Evolutionary conservation across 306 rosid species (phyloP), one percentile per base, ranked within the genome.

Genomic region (Quercus variabilis): DNA sequence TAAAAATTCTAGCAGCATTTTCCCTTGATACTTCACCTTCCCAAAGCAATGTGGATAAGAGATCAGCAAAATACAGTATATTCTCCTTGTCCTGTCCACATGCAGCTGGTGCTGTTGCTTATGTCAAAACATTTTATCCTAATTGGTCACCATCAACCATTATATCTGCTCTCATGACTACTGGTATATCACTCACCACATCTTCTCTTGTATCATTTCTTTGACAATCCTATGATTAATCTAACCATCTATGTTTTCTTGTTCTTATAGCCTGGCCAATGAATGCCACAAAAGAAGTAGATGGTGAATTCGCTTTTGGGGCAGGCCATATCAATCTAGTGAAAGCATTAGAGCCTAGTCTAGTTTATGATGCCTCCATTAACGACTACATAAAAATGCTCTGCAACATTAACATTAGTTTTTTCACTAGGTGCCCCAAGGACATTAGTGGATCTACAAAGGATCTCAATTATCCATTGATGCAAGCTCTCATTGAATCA

Each of bases 391-490:
- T 86, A 28, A 67, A 80, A 12, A 72, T 85, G 59, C 68, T 85
- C 10, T 81, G 78, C 4, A 72, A 19, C 28, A 63, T 58, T 25
- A 4, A 58, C 8, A 4, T 21, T 58, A 11, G 30, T 8, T 21
- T 58, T 20, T 58, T 58, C 1, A 28, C 31, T 20, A 23, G 17
- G 64, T 72, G 85, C 28, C 49, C 82, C 1, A 30, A 35, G 4
- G 43, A 56, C 17, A 10, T 14, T 2, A 31, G 26, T 14, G 33
- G 30, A 31, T 75, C 83, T 23, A 18, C 71, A 1, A 71, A 55
- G 70, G 85, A 86, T 78, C 83, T 80, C 14, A 80, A 83, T 56
- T 81, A 78, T 67, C 89, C 85, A 20, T 73, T 73, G 5, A 71
- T 86, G 83, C 49, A 63, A 30, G 63, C 75, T 28, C 35, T 19